Evolutionary conservation across 805 yeast species (phyloP), one percentile per base, ranked within the genome.

Genomic region (Wickerhamomyces pijperi): DNA sequence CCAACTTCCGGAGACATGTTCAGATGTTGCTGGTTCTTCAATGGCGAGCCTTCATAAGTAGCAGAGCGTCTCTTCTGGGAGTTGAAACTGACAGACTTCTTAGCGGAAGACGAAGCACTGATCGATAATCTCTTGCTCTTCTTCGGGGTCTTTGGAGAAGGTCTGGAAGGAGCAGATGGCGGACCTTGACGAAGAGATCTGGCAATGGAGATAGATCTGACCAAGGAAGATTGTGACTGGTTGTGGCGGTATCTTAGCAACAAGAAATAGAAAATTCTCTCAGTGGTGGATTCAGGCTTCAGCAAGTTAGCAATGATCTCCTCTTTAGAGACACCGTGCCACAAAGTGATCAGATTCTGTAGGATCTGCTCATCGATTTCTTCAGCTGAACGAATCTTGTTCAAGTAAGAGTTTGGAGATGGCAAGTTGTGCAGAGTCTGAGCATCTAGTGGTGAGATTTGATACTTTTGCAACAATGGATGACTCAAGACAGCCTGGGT

Each of bases 251-350:
- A 85, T 48, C 81, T 76, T 64, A 80, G 63, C 43, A 85, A 64
- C 37, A 86, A 59, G 46, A 82, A 78, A 59, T 86, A 85, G 54
- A 85, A 85, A 45, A 83, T 71, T 62, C 85, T 85, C 51, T 85
- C 95, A 2, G 86, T 72, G 42, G 78, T 78, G 42, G 74, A 72
- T 29, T 67, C 76, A 2, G 70, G 65, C 17, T 75, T 67, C 40
- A 78, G 46, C 36, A 86, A 61, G 43, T 73, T 70, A 4, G 66
- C 55, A 34, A 80, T 60, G 18, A 86, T 73, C 9, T 65, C 60
- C n/a, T 70, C 66, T 41, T 73, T 71, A 16, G 74, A 63, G 42
- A 79, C 80, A 40, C 88, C 90, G 56, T 83, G 95, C 76, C 92
- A 85, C 45, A 85, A 59, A 11, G 83, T 82, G 47, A 80, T 80